Conservation (phyloP, 2,329 filamentous ascomycete species). For the Penicillium oxalicum region DNA sequence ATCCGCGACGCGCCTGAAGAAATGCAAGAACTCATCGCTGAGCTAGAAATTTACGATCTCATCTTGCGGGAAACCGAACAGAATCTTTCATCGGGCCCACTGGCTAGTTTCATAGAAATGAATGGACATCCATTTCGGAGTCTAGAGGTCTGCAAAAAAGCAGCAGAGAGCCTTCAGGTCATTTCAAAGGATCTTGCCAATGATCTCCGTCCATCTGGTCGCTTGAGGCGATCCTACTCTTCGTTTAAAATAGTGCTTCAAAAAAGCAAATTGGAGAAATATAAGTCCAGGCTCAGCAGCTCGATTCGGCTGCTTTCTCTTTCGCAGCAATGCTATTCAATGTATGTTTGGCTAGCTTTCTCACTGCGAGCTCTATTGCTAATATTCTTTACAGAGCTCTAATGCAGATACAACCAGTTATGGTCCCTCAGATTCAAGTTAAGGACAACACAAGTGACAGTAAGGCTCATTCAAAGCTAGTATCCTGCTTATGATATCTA, state of each 20-base stretch:
- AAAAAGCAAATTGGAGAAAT: neutral
- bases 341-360: neutral
- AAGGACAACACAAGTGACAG: too few species aligned
- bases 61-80: neutral
- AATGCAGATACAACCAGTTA: too few species aligned
- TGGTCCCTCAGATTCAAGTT: too few species aligned
- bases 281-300: neutral
- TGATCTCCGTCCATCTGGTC: neutral
- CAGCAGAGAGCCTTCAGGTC: neutral
- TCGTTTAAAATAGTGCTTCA: neutral
- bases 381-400: too few species aligned
- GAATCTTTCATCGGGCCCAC: neutral
- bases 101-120: neutral
- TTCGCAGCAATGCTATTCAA: neutral
- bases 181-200: neutral
- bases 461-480: too few species aligned
- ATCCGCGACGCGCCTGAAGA: neutral
- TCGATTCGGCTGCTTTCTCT: neutral
- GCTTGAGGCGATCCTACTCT: neutral
- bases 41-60: neutral
- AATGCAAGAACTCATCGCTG: neutral
- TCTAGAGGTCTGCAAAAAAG: neutral
- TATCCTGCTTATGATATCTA: too few species aligned
- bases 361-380: too few species aligned
- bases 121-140: neutral